phyloP scores from a whole-genome alignment of 345 rosid species.

The Brassica napus region Da-Ae NC_063450.1:50045001-50045500 shows the following conservation, averaged over 20 bases:
- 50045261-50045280: not conserved
- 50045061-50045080: slow-evolving; percentile 7
- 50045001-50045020: slow-evolving; percentile 46
- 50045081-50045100: slow-evolving; percentile 43
- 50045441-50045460: not conserved
- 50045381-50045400: not conserved
- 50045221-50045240: slow-evolving; percentile 37
- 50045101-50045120: slow-evolving; percentile 58
- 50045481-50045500: not conserved
- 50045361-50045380: not conserved
- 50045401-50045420: not conserved
- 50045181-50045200: slow-evolving; percentile 29
- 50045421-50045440: not conserved
- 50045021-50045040: slow-evolving; percentile 19
- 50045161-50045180: slow-evolving; percentile 21
- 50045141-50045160: slow-evolving; percentile 35
- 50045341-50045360: not conserved
- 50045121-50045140: slow-evolving; percentile 39
- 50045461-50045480: not conserved
- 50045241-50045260: slow-evolving; percentile 20
- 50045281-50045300: not conserved
- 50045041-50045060: not conserved
- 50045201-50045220: slow-evolving; percentile 19
- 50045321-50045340: not conserved
- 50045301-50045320: not conserved